These are phyloP conservation scores for Lasiosphaeria miniovina DNA, from an alignment of 495 filamentous ascomycete genomes.

Conservation along the genomic window DNA sequence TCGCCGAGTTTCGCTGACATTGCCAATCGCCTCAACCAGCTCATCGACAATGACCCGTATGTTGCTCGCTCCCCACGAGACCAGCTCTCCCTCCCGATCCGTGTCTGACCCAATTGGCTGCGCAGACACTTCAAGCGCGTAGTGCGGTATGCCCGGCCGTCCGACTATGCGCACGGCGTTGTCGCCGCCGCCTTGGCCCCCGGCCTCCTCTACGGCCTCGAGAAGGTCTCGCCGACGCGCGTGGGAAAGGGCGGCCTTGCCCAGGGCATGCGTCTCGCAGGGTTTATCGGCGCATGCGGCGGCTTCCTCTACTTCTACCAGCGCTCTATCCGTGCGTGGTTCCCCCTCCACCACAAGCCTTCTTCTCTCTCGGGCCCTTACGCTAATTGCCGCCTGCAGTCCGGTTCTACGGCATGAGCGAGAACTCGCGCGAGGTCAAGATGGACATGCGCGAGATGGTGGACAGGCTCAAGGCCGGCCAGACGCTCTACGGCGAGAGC, in stretches of 20 bases:
- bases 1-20: conserved; percentile 13
- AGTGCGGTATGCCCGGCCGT: conserved; percentile 74
- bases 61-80: conserved; percentile 28
- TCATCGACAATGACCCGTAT: conserved; percentile 98
- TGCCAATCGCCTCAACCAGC: conserved; percentile 48
- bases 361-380: neutral
- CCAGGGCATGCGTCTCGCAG: conserved; percentile 73
- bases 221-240: conserved; percentile 75
- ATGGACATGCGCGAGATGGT: conserved; percentile 99
- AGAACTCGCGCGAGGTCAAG: conserved; percentile 86
- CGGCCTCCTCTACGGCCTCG: conserved; percentile 69
- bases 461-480: conserved; percentile 81
- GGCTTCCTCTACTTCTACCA: conserved; percentile 80
- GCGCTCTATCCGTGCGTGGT: conserved; percentile 55
- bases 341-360: neutral
- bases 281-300: conserved; percentile 65
- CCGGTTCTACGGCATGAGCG: conserved; percentile 91
- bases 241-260: conserved; percentile 77
- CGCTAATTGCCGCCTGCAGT: conserved; percentile 41
- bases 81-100: neutral
- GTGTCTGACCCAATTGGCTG: conserved; percentile 24
- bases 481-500: conserved; percentile 86
- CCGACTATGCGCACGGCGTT: conserved; percentile 72
- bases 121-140: conserved; percentile 86
- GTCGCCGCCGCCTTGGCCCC: conserved; percentile 66